Conservation (phyloP, 2,329 filamentous ascomycete species). For the Meredithiella fracta region DNA sequence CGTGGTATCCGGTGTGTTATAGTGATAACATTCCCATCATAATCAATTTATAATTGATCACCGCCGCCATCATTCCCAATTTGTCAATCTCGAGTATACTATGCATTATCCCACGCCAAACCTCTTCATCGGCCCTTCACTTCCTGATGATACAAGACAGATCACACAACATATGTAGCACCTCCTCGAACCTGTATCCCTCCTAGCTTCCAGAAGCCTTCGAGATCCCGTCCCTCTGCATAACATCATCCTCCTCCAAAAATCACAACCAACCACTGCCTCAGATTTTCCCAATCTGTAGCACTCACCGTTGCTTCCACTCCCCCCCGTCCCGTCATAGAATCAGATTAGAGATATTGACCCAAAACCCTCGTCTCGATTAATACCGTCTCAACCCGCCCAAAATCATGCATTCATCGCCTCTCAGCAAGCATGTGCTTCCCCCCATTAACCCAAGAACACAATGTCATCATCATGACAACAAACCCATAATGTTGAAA, state of each 20-base stretch:
- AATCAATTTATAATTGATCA: no score
- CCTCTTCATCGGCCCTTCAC: neutral
- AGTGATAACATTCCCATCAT: no score
- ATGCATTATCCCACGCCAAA: neutral
- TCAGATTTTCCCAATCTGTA: neutral
- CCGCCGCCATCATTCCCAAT: no score
- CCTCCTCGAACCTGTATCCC: neutral
- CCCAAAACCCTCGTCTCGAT: neutral
- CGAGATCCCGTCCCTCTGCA: neutral
- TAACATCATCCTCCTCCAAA: neutral
- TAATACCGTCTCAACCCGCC: neutral
- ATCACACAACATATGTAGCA: neutral
- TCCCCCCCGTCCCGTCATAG: neutral
- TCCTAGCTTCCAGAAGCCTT: neutral
- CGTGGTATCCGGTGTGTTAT: no score
- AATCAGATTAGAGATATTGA: neutral
- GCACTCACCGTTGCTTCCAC: neutral
- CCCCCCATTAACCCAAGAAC: neutral
- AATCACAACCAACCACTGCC: neutral
- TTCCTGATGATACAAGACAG: neutral
- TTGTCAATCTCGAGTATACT: neutral
- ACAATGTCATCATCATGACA: neutral
- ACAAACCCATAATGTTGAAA: neutral
- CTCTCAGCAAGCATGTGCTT: neutral
- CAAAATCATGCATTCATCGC: neutral